Evolutionary conservation across 2,329 filamentous ascomycete genomes (phyloP), one percentile per base, ranked within the genome.

Genomic region (Cladosporium sp.): DNA sequence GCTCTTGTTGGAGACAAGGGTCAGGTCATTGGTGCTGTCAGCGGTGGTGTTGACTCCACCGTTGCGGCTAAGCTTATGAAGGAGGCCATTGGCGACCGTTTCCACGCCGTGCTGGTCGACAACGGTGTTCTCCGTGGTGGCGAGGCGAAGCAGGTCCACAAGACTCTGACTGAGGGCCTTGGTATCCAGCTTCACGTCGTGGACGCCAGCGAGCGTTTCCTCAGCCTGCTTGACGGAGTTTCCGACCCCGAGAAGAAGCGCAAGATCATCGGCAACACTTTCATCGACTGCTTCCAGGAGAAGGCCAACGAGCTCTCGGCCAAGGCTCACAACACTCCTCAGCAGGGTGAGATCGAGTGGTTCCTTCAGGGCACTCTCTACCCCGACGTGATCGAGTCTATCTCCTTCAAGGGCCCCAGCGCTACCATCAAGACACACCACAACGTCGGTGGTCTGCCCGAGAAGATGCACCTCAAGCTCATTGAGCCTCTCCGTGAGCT

Each of bases 121-220:
- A 96, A 88, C 58, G 90, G 89, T 55, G 76, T 89, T 47, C 84
- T 99, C 79, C 83, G 93, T 34, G 77, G 93, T 24, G 85, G 96
- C 64, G 93, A 97, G 70, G 90, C 86, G 58, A 73, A 84, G 58
- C 76, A 85, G 62, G 93, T 97, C 47, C 85, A 95, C 70, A 76
- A 89, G 69, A 91, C 83, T 0, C 80, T 97, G 2, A 78, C 79
- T 1, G 69, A 90, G 63, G 84, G 93, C 58, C 80, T 97, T 1
- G 88, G 88, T 1, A 95, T 97, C 69, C 93, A 96, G 69, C 77
- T 97, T 2, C 95, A 88, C 0, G 85, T 97, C 22, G 82, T 95
- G 2, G 87, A 97, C 65, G 90, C 83, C 0, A 79, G 80, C 8
- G 77, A 95, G 54, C 74, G 80, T 20, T 97, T 97, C 76, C 75